phyloP scores from a whole-genome alignment of 345 rosid species.

The Tarenaya hassleriana region DNA sequence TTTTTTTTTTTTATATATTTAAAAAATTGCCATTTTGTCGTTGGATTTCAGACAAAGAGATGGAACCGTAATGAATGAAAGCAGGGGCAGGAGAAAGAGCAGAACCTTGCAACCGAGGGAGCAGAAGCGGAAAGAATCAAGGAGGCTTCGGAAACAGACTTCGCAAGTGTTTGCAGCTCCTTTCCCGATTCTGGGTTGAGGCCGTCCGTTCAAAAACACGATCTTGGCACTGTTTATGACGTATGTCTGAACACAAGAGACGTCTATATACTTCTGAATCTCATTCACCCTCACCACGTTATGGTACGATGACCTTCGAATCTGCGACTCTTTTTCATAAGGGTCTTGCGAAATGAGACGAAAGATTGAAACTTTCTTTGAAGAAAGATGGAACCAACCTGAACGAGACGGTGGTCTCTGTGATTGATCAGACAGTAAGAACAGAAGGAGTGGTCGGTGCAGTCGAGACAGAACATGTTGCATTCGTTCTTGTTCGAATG shows the following conservation, averaged over 20 bases:
- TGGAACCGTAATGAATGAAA: no score
- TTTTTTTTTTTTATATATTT: no score
- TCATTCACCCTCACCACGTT: conserved; percentile 90
- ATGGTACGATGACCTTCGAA: conserved; percentile 89
- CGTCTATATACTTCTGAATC: conserved; percentile 80
- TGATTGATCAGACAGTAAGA: conserved; percentile 61
- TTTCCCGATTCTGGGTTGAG: conserved; percentile 88
- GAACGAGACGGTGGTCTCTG: conserved; percentile 65
- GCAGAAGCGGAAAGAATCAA: conserved; percentile 88
- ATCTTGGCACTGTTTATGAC: conserved; percentile 88
- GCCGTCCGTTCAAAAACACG: conserved; percentile 81
- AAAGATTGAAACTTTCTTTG: background rate
- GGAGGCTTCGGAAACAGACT: conserved; percentile 80
- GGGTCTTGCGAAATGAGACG: background rate
- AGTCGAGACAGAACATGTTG: conserved; percentile 82
- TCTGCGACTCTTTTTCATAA: conserved; percentile 35
- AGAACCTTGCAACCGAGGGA: conserved; percentile 90
- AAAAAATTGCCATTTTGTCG: no score
- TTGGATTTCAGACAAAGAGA: no score
- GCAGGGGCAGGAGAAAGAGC: no score
- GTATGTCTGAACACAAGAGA: conserved; percentile 79
- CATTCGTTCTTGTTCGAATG: conserved; percentile 73
- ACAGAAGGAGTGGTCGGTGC: conserved; percentile 57
- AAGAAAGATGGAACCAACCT: conserved; percentile 38
- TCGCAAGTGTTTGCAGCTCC: conserved; percentile 92